Conservation (phyloP, 2,329 filamentous ascomycete species). For the Ascochyta koolunga region DNA sequence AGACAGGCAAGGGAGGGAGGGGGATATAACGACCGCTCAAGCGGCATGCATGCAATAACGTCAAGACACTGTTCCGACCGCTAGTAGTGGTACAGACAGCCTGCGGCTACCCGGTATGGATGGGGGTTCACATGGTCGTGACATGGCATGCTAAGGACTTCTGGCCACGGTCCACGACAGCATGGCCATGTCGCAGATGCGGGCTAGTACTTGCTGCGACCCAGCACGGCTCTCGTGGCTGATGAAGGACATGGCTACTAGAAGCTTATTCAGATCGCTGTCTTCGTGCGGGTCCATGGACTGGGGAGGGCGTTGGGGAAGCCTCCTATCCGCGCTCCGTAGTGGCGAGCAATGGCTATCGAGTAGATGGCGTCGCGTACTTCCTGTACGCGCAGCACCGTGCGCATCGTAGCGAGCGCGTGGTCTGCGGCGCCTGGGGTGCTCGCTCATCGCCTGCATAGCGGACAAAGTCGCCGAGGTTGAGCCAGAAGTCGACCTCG, state of each 20-base stretch:
- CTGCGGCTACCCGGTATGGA: neutral
- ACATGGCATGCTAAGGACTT: neutral
- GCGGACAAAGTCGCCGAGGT: slow-evolving; percentile 74
- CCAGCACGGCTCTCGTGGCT: slow-evolving; percentile 54
- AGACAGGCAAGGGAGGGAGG: slow-evolving; percentile 13
- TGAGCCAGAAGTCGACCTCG: slow-evolving; percentile 83
- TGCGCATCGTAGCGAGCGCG: slow-evolving; percentile 68
- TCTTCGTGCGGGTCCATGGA: slow-evolving; percentile 38
- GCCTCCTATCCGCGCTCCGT: slow-evolving; percentile 64
- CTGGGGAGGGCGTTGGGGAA: slow-evolving; percentile 51
- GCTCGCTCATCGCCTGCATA: slow-evolving; percentile 66
- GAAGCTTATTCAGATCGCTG: slow-evolving; percentile 51
- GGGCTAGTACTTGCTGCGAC: slow-evolving; percentile 55
- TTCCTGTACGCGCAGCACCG: slow-evolving; percentile 77
- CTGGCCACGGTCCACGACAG: slow-evolving; percentile 50
- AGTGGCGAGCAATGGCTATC: slow-evolving; percentile 77
- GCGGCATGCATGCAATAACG: slow-evolving; percentile 17
- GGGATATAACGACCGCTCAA: slow-evolving; percentile 18
- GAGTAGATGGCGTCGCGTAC: slow-evolving; percentile 92
- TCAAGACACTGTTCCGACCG: slow-evolving; percentile 10
- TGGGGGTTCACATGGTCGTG: neutral
- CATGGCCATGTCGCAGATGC: slow-evolving; percentile 57
- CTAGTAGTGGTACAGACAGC: slow-evolving; percentile 14
- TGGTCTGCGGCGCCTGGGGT: slow-evolving; percentile 67
- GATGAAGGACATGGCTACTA: slow-evolving; percentile 57